Evolutionary conservation across 345 rosid species (phyloP), one percentile per base, ranked within the genome.

Genomic region (Eucalyptus sideroxylon): DNA sequence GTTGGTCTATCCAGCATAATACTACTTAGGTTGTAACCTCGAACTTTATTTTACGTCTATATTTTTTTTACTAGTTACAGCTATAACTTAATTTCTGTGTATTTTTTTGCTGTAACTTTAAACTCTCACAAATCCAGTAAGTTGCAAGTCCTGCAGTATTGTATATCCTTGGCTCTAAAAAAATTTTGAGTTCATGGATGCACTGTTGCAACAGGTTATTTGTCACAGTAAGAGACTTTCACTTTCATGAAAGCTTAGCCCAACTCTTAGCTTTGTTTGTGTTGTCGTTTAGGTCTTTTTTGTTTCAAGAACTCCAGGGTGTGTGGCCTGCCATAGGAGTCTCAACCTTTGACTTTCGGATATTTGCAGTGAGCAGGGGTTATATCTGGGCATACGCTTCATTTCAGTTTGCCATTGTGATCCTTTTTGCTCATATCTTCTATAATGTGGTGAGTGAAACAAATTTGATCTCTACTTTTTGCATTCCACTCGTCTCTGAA

Each of bases 301-400:
- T 37, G 44, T 72, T 72, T 72, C 82, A 34, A n/a, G 82, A 45
- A 77, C 85, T 77, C 24, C 83, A 21, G 83, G 40, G 1, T 21
- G 47, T 77, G 44, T 40, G 44, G 85, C 47, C 88, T 31, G 44
- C 40, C 45, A 16, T 51, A 31, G 88, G 55, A 86, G 30, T 86
- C 60, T 50, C 56, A 34, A 86, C 86, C 49, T 50, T 89, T 86
- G 65, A 72, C 56, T 62, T 51, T 50, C 23, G 51, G 88, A 85
- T 86, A 89, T 69, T 91, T 90, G 89, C 95, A 95, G 96, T 94
- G 92, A 93, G 92, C 94, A 90, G 95, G 90, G 90, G 92, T 87
- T 95, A 94, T 93, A 93, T 93, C 50, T 94, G 96, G 96, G 96
- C 94, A 10, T 95, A 93, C 92, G 93, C 95, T 69, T 94, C 92